phyloP scores from a whole-genome alignment of 2,329 filamentous ascomycete genomes.

The Penicillium sp. region DNA sequence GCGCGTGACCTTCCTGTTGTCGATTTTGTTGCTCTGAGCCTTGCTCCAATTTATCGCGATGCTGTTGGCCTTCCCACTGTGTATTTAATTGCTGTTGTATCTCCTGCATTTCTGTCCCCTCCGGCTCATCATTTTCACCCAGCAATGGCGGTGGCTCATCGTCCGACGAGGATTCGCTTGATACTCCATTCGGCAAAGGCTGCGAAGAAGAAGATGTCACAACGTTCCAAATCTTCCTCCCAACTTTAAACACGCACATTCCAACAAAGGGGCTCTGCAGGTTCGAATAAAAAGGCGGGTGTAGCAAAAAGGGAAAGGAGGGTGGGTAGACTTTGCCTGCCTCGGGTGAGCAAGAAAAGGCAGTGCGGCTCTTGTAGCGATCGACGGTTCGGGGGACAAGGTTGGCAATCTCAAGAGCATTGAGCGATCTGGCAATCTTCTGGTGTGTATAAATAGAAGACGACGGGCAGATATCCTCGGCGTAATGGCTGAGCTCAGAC shows the following conservation, averaged over 20 bases:
- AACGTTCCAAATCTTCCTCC: background rate
- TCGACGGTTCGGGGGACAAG: constrained; percentile 1
- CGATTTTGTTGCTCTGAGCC: background rate
- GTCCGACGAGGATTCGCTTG: background rate
- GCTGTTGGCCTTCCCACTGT: background rate
- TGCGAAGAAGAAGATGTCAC: background rate
- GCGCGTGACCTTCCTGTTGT: too few relatives aligned
- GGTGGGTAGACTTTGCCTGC: background rate
- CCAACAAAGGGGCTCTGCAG: constrained; percentile 29
- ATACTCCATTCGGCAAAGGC: background rate
- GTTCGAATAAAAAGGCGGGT: constrained; percentile 25
- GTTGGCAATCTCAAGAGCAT: background rate
- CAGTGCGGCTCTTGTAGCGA: background rate
- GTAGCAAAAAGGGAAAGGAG: constrained; percentile 8
- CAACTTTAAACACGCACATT: constrained; percentile 26
- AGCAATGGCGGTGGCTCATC: background rate
- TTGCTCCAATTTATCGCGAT: background rate
- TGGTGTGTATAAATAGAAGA: background rate
- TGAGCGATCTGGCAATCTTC: background rate
- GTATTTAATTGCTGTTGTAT: background rate
- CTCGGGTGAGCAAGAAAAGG: constrained; percentile 4
- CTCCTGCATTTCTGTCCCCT: background rate
- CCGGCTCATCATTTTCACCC: background rate
- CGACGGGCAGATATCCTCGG: background rate
- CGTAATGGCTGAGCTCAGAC: constrained; percentile 26